Evolutionary conservation across 2,329 filamentous ascomycete genomes (phyloP).

Genomic region (Stagonosporopsis vannaccii): DNA sequence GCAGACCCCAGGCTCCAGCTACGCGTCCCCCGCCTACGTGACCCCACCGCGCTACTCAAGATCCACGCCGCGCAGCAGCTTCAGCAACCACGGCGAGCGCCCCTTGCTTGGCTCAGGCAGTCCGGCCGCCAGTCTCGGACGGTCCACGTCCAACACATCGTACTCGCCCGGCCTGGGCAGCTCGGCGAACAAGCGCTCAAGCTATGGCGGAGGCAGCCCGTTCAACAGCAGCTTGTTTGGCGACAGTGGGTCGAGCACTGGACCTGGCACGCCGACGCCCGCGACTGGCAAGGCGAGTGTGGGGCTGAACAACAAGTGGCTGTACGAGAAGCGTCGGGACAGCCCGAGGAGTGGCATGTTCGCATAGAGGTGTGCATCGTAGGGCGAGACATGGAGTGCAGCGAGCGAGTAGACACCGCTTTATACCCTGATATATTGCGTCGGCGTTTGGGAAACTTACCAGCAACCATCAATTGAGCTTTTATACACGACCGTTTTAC

Average conservation of each 20-base stretch:
- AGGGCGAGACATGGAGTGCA: background rate
- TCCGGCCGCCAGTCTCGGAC: conserved; percentile 46
- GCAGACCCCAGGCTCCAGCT: conserved; percentile 66
- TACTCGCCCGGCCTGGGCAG: conserved; percentile 62
- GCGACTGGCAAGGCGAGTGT: conserved; percentile 68
- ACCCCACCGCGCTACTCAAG: conserved; percentile 88
- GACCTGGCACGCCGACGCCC: conserved; percentile 73
- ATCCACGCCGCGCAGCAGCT: conserved; percentile 71
- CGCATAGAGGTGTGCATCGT: conserved; percentile 17
- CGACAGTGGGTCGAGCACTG: conserved; percentile 49
- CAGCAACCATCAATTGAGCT: background rate
- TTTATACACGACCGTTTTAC: background rate
- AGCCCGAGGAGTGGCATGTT: conserved; percentile 53
- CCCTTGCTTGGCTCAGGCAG: conserved; percentile 63
- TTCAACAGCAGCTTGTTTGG: conserved; percentile 48
- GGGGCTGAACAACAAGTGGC: conserved; percentile 89
- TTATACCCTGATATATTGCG: conserved; percentile 46
- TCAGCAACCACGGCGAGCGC: conserved; percentile 58
- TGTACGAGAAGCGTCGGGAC: conserved; percentile 80
- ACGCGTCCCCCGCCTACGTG: conserved; percentile 65
- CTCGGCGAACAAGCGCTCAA: conserved; percentile 63
- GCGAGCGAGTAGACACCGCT: conserved; percentile 26
- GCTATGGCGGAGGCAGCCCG: conserved; percentile 61
- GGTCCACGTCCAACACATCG: conserved; percentile 49
- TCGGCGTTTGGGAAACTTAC: conserved; percentile 21